Conservation (phyloP, 768 basidiomycete genomes). For the Leccinum boreale region DNA sequence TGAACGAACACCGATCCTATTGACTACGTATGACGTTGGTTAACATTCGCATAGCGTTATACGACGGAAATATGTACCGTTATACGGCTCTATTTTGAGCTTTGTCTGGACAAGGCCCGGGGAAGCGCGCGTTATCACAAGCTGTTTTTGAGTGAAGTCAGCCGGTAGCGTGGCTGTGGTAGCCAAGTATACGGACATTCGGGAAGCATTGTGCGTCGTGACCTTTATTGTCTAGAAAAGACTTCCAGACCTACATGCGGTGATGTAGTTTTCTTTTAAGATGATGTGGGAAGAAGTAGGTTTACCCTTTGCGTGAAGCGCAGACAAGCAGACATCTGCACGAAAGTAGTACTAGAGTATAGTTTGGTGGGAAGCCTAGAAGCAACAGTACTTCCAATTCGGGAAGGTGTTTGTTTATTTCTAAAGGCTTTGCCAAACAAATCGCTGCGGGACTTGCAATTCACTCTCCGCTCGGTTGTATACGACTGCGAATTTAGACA, state of each 20-base stretch:
- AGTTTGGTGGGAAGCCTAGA: background rate
- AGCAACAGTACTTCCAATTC: background rate
- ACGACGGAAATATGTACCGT: slow-evolving; percentile 45
- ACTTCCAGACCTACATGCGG: slow-evolving; percentile 63
- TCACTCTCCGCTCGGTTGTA: slow-evolving; percentile 23
- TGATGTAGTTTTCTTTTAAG: slow-evolving; percentile 2
- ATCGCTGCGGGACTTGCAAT: slow-evolving; percentile 3
- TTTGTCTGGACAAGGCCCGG: slow-evolving; percentile 72
- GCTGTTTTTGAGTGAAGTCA: slow-evolving; percentile 36
- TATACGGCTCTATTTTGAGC: slow-evolving; percentile 70
- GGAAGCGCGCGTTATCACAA: slow-evolving; percentile 59
- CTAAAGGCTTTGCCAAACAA: slow-evolving; percentile 30
- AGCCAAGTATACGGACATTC: slow-evolving; percentile 45
- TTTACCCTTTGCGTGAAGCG: slow-evolving; percentile 65
- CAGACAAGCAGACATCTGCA: slow-evolving; percentile 60
- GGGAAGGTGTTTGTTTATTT: slow-evolving; percentile 29
- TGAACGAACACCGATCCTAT: slow-evolving; percentile 70
- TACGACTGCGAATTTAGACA: slow-evolving; percentile 14
- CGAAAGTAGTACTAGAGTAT: background rate
- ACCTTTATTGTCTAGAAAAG: slow-evolving; percentile 73
- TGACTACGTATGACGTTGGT: slow-evolving; percentile 45
- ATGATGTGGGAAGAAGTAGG: background rate
- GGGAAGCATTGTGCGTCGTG: slow-evolving; percentile 82
- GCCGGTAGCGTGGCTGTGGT: background rate
- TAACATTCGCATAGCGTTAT: background rate